Percentiles rank a stretch among this genome's conserved stretches.
These are phyloP conservation scores for Mucor plumbeus DNA, from an alignment of 371 early-diverging fungal species.

Conservation along the genomic window DNA sequence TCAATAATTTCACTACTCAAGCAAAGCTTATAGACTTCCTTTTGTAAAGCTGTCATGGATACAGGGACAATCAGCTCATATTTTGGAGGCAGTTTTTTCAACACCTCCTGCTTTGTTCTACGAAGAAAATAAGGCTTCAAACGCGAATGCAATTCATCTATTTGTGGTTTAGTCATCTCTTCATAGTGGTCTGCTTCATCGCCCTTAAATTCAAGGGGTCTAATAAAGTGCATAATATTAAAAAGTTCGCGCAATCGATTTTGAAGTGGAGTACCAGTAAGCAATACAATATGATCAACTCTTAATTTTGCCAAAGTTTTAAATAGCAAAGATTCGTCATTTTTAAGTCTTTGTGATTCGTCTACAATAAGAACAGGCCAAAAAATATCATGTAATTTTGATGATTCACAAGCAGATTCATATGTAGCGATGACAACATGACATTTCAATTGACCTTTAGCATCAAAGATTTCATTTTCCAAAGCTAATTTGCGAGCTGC, in stretches of 20 bases:
- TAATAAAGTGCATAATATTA: slow-evolving; percentile 80
- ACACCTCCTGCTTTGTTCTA: slow-evolving; percentile 87
- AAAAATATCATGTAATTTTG: slow-evolving; percentile 14
- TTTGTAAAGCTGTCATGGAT: slow-evolving; percentile 78
- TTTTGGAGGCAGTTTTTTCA: slow-evolving; percentile 89
- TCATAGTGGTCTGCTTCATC: slow-evolving; percentile 61
- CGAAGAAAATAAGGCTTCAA: slow-evolving; percentile 90
- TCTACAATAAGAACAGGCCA: slow-evolving; percentile 83
- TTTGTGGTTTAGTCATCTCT: slow-evolving; percentile 47
- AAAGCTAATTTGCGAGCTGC: slow-evolving; percentile 58
- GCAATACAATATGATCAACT: slow-evolving; percentile 64
- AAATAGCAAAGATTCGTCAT: slow-evolving; percentile 73
- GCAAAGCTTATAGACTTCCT: slow-evolving; percentile 80
- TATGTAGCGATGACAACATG: slow-evolving; percentile 86
- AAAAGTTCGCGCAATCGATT: slow-evolving; percentile 79
- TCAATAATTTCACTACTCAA: slow-evolving; percentile 52
- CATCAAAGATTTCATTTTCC: slow-evolving; percentile 66
- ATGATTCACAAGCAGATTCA: slow-evolving; percentile 48
- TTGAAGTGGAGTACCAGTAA: slow-evolving; percentile 85
- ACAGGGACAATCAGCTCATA: slow-evolving; percentile 86
- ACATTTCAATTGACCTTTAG: slow-evolving; percentile 55
- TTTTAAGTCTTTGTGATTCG: slow-evolving; percentile 91
- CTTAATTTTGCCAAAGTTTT: slow-evolving; percentile 57
- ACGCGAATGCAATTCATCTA: slow-evolving; percentile 43
- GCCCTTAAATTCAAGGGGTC: slow-evolving; percentile 54